These are phyloP conservation scores for Sarocladium brachiariae DNA, from an alignment of 2,329 filamentous ascomycete species.

Conservation along the genomic window DNA sequence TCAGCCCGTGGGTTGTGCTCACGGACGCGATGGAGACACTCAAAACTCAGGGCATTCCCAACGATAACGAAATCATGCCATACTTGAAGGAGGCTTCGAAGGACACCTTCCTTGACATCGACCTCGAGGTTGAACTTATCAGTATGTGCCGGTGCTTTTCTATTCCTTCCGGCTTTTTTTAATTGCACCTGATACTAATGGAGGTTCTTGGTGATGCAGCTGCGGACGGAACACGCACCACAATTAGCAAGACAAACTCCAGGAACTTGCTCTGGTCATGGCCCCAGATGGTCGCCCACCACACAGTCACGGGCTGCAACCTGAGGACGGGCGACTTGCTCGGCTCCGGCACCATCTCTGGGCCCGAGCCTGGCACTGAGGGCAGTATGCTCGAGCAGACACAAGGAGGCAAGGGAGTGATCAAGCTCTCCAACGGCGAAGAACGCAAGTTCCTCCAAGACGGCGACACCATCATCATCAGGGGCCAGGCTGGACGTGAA, in stretches of 20 bases:
- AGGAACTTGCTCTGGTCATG: slow-evolving; percentile 66
- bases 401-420: slow-evolving; percentile 56
- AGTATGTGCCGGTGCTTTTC: slow-evolving; percentile 23
- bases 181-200: no score
- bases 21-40: slow-evolving; percentile 11
- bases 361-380: slow-evolving; percentile 54
- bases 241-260: slow-evolving; percentile 28
- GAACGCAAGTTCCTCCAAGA: slow-evolving; percentile 67
- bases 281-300: slow-evolving; percentile 77
- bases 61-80: slow-evolving; percentile 26
- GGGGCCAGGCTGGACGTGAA: slow-evolving; percentile 54
- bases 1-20: slow-evolving; percentile 49
- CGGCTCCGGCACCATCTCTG: slow-evolving; percentile 70
- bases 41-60: slow-evolving; percentile 18
- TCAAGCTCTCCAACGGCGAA: slow-evolving; percentile 57
- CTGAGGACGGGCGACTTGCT: slow-evolving; percentile 68
- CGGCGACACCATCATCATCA: slow-evolving; percentile 62
- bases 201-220: slow-evolving; percentile 16
- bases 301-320: slow-evolving; percentile 70
- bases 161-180: no score
- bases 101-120: slow-evolving; percentile 28
- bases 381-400: slow-evolving; percentile 70
- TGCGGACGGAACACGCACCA: slow-evolving; percentile 23
- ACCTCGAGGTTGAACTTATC: slow-evolving; percentile 31
- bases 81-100: slow-evolving; percentile 49